Percentiles rank a stretch among this genome's conserved stretches.
Evolutionary conservation across 306 rosid species (phyloP).

Genomic region (Fagus crenata): DNA sequence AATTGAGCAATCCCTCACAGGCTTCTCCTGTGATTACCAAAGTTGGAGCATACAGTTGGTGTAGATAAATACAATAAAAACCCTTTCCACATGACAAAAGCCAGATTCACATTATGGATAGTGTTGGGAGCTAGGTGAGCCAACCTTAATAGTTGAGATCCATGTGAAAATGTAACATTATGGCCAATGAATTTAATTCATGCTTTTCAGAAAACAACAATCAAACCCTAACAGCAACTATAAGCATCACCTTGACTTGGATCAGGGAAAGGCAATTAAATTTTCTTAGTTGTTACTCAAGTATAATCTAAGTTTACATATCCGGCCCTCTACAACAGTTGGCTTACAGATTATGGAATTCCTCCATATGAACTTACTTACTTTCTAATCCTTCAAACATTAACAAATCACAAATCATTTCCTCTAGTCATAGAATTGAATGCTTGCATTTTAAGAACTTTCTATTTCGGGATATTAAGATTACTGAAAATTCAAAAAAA

Average conservation of each 20-base stretch:
- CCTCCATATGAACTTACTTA: not conserved
- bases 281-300: not conserved
- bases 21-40: not conserved
- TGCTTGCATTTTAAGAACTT: not conserved
- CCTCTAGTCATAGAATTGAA: not conserved
- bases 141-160: conserved; percentile 15
- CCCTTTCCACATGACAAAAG: not conserved
- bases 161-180: not conserved
- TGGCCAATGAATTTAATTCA: conserved; percentile 1
- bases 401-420: not conserved
- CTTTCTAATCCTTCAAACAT: not conserved
- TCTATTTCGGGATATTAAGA: too few species aligned
- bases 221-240: not conserved
- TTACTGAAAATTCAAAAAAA: too few species aligned
- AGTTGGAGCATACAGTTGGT: not conserved
- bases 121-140: not conserved
- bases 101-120: not conserved
- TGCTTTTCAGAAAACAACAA: conserved; percentile 4
- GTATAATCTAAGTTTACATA: not conserved
- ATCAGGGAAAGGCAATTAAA: not conserved
- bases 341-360: not conserved
- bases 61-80: not conserved
- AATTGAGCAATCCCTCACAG: too few species aligned
- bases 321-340: not conserved
- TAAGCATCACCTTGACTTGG: not conserved